phyloP scores from a whole-genome alignment of 2,329 filamentous ascomycete genomes.

The Dothideomycetes sp. region DNA sequence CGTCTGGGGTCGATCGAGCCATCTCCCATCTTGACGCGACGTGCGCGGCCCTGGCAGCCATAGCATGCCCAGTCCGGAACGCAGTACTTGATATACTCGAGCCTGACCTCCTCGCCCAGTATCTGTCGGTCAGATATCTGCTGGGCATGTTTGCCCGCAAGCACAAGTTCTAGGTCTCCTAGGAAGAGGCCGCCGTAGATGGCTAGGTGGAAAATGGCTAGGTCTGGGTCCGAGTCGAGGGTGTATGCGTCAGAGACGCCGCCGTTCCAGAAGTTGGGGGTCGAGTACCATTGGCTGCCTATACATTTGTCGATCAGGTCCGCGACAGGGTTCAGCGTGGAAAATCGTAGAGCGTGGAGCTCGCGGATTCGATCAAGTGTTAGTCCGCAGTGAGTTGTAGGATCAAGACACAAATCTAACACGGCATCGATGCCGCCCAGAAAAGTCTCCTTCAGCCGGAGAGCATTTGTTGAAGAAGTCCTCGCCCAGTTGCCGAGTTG shows the following conservation, averaged over 20 bases:
- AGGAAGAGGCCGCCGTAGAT: conserved; percentile 24
- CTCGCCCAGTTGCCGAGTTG: conserved; percentile 25
- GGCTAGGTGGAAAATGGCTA: conserved; percentile 20
- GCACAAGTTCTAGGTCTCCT: conserved; percentile 14
- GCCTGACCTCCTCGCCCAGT: conserved; percentile 14
- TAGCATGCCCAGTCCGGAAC: conserved; percentile 15
- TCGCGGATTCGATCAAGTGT: conserved; percentile 22
- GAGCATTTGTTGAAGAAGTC: conserved; percentile 13
- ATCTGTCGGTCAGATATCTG: neutral
- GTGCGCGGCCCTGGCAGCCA: neutral
- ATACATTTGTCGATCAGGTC: conserved; percentile 19
- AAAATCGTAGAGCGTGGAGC: conserved; percentile 18
- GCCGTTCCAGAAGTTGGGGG: conserved; percentile 19
- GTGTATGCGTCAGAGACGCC: conserved; percentile 21
- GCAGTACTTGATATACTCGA: conserved; percentile 22
- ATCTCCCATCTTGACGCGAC: neutral
- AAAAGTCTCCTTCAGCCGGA: conserved; percentile 10
- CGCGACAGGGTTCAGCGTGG: conserved; percentile 21
- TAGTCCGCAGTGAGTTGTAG: conserved; percentile 15
- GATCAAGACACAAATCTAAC: neutral
- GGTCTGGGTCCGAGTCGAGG: conserved; percentile 14
- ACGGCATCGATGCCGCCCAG: neutral
- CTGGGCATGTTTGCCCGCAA: conserved; percentile 7
- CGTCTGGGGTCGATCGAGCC: conserved; percentile 10
- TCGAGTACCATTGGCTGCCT: neutral